Base-by-base conservation (phyloP, 176 grass and related monocot genomes). In the Tuctoria greenei region DNA sequence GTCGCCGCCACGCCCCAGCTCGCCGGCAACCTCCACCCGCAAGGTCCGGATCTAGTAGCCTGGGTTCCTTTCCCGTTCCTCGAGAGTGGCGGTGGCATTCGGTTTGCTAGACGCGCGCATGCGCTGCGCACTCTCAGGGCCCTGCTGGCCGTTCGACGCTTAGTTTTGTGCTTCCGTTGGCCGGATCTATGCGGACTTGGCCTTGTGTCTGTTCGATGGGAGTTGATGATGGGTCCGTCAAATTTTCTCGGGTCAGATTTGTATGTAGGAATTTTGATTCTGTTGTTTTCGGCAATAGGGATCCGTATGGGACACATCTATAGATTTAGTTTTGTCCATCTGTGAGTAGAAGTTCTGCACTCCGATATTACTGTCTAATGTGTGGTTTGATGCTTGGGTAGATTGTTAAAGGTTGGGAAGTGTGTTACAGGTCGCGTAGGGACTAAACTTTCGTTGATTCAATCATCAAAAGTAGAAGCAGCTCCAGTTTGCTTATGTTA, bases 21-120 rank as follows among this genome's bases (percentile, higher is more conserved):
- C 92, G 36, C 92, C 96, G 66, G 93, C 79, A 54, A 85, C 85
- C 23, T 95, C 96, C 82, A 99, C 96, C 49, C 92, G 96, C 55
- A 92, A 95, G 96, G 96, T 99, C 61, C 67, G 82, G 74, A 82
- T 92, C 86, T 61, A 41, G n/a, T 58, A 14, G 25, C 54, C 49
- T 10, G 12, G 51, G 36, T 13, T 14, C 57, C 15, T 61, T 37
- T 20, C 40, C 40, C 18, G 23, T 44, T 15, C 52, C 73, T 25
- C 26, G n/a, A 14, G 18, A 45, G 27, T 26, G 35, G 47, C 67
- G 20, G 36, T 6, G 60, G 74, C 74, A 64, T 63, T 63, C n/a
- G 16, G 21, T 31, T 75, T 12, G 40, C 64, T 79, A 8, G 55
- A 64, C 25, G 36, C 65, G 23, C 13, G 35, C 20, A 21, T n/a